Evolutionary conservation across 2,329 filamentous ascomycete species (phyloP).

Genomic region (Monosporascus sp.): DNA sequence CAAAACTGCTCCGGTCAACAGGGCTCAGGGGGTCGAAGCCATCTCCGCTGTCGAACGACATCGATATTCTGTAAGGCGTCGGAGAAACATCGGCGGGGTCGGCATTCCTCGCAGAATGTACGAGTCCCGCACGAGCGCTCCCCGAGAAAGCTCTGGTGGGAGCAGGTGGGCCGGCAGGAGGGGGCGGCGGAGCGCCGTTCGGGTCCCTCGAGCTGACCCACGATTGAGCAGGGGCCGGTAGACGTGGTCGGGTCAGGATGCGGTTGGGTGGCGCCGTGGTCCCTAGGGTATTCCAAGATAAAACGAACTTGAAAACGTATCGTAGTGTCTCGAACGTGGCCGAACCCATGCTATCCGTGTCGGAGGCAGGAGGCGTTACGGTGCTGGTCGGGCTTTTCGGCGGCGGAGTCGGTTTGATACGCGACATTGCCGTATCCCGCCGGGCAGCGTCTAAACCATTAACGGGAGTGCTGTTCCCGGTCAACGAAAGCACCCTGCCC

Average conservation of each 20-base stretch:
- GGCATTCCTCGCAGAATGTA: constrained; percentile 48
- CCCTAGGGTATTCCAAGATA: constrained; percentile 56
- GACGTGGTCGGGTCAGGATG: constrained; percentile 60
- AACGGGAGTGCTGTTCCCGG: constrained; percentile 27
- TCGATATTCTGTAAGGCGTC: constrained; percentile 17
- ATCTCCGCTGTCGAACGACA: constrained; percentile 14
- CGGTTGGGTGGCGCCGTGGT: constrained; percentile 51
- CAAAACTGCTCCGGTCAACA: constrained; percentile 15
- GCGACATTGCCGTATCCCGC: constrained; percentile 43
- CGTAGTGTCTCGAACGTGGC: constrained; percentile 48
- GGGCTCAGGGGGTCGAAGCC: constrained; percentile 15
- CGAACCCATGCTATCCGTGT: constrained; percentile 49
- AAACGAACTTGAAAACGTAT: constrained; percentile 69
- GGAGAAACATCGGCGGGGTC: constrained; percentile 28
- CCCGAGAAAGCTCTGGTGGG: constrained; percentile 45
- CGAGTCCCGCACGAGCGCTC: constrained; percentile 37
- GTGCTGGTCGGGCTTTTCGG: constrained; percentile 30
- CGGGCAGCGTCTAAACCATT: constrained; percentile 46
- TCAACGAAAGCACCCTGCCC: constrained; percentile 54
- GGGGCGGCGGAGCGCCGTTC: constrained; percentile 33
- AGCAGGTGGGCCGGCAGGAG: constrained; percentile 33
- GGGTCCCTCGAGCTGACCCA: constrained; percentile 43
- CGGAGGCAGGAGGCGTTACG: constrained; percentile 34
- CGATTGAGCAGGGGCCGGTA: constrained; percentile 65
- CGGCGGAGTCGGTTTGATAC: constrained; percentile 30